Evolutionary conservation across 441 rosid genomes (phyloP), one percentile per base, ranked within the genome.

Genomic region (Cnidoscolus chayamansa): DNA sequence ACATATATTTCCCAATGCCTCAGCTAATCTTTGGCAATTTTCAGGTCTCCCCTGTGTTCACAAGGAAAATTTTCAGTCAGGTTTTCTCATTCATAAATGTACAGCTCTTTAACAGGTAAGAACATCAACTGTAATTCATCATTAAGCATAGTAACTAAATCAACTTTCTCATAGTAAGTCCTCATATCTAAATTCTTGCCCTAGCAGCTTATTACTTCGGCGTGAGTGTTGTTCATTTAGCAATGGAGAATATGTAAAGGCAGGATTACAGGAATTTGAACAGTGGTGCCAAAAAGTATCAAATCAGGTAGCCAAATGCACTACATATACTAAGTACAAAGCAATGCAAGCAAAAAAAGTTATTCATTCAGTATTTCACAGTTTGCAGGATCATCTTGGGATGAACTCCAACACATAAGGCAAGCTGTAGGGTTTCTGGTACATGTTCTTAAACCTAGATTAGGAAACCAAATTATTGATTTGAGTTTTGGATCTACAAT

Each of bases 181-280:
- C 9, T 47, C 13, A 53, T 50, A 50, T 17, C 65, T 40, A 47
- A 67, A 58, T 62, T 56, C 50, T 73, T 78, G 65, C 43, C 76
- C 49, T 68, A 62, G 72, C 81, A 90, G 96, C 81, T 81, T 88
- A 68, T 74, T 90, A 76, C 89, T 90, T 45, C 87, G 96, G 1
- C 87, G 93, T 19, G 96, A 90, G 75, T 88, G 91, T 77, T 90
- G 96, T 65, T 87, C 96, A 5, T 88, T 90, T 81, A 86, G 91
- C 88, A 90, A 88, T 20, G 93, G 93, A 35, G 96, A 90, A 76
- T 90, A 88, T 70, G 82, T 88, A 62, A 90, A 87, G 77, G 75
- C 83, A 30, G 93, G 96, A 3, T 79, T 90, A 83, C 86, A 82
- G 47, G 91, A 88, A 77, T 70, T 90, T 72, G 93, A 86, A 54